These are phyloP conservation scores for Colletotrichum tanaceti DNA, from an alignment of 2,329 filamentous ascomycete genomes.

Conservation along the genomic window DNA sequence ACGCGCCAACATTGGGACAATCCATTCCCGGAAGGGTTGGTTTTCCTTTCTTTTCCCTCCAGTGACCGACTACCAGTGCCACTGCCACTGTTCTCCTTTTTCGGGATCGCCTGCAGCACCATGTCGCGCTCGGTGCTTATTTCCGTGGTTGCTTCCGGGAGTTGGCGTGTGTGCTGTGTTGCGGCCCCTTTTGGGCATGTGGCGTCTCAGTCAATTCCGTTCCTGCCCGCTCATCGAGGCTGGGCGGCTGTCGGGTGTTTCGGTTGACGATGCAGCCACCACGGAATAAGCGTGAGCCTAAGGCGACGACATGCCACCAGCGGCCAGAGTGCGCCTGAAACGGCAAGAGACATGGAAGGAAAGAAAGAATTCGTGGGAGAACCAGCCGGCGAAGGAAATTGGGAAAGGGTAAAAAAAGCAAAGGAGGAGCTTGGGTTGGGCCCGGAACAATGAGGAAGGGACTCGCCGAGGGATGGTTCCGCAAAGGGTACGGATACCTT, in stretches of 20 bases:
- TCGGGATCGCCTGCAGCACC: slow-evolving; percentile 16
- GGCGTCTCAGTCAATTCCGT: slow-evolving; percentile 34
- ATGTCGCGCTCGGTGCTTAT: slow-evolving; percentile 6
- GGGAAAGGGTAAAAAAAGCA: not conserved
- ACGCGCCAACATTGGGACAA: not conserved
- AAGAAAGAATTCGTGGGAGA: slow-evolving; percentile 1
- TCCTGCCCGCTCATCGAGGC: slow-evolving; percentile 29
- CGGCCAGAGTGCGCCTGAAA: not conserved
- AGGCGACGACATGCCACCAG: slow-evolving; percentile 35
- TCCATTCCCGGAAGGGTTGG: not conserved
- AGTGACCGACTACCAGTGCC: no score
- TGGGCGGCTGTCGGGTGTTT: slow-evolving; percentile 33
- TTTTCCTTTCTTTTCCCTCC: not conserved
- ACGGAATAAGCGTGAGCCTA: slow-evolving; percentile 36
- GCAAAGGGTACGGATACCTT: no score
- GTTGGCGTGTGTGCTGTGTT: not conserved
- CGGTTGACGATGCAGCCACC: slow-evolving; percentile 38
- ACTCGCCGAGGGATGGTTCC: not conserved
- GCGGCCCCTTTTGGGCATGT: slow-evolving; percentile 17
- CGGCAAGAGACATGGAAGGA: slow-evolving; percentile 19
- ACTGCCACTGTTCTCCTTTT: not conserved
- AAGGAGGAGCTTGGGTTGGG: slow-evolving; percentile 1
- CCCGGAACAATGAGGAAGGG: not conserved
- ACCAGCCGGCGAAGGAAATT: not conserved
- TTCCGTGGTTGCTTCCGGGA: slow-evolving; percentile 20